These are phyloP conservation scores for Pachyrhizus erosus DNA, from an alignment of 306 rosid species.

Conservation along the genomic window DNA sequence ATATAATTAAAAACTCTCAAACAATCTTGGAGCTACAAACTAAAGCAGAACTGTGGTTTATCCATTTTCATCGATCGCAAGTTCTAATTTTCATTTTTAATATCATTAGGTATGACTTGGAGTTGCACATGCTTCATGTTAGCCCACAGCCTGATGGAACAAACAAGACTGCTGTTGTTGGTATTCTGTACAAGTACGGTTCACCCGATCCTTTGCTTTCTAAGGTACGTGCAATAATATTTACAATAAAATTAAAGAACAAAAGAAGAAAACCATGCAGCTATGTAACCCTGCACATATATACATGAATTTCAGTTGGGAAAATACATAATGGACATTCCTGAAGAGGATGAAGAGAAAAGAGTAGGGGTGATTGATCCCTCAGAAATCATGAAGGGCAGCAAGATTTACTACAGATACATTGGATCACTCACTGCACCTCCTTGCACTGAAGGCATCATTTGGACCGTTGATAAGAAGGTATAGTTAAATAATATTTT, in stretches of 20 bases:
- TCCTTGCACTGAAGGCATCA: slow-evolving; percentile 76
- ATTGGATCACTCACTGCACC: slow-evolving; percentile 78
- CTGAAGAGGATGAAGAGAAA: slow-evolving; percentile 36
- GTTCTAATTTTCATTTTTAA: not conserved
- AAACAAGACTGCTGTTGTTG: slow-evolving; percentile 59
- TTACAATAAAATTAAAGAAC: not conserved
- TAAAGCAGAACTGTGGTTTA: too few relatives aligned
- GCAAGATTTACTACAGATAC: slow-evolving; percentile 58
- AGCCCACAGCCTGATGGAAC: slow-evolving; percentile 44
- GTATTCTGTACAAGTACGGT: slow-evolving; percentile 63
- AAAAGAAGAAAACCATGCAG: not conserved
- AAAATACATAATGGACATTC: slow-evolving; percentile 39
- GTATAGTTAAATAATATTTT: slow-evolving; percentile 36
- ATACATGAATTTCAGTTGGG: slow-evolving; percentile 48
- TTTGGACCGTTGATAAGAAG: slow-evolving; percentile 65
- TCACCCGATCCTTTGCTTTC: slow-evolving; percentile 59
- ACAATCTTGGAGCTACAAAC: too few relatives aligned
- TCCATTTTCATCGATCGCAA: too few relatives aligned
- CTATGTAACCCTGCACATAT: not conserved
- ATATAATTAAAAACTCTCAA: too few relatives aligned
- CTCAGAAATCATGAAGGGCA: slow-evolving; percentile 39
- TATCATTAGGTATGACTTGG: slow-evolving; percentile 64
- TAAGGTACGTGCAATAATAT: slow-evolving; percentile 42
- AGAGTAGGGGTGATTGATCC: slow-evolving; percentile 60
- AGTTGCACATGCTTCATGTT: slow-evolving; percentile 73